Evolutionary conservation across 164 flowering plant genomes (phyloP).

Genomic region (Aristolochia californica): DNA sequence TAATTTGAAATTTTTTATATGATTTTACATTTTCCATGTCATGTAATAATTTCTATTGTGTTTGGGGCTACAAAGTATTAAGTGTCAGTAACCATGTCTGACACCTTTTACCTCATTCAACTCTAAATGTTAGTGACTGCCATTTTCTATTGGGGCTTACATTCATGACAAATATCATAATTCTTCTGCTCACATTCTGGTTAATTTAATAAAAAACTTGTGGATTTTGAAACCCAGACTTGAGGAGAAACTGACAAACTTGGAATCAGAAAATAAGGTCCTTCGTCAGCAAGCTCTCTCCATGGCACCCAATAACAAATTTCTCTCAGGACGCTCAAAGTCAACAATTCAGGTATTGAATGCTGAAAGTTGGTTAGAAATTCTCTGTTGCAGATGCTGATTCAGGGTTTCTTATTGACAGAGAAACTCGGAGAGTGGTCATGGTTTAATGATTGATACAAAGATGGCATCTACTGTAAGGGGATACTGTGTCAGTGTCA

Average conservation of each 20-base stretch:
- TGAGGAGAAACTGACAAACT: conserved; percentile 82
- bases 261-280: conserved; percentile 95
- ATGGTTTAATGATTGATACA: conserved; percentile 23
- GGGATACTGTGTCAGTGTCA: background rate
- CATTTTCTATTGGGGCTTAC: too few relatives aligned
- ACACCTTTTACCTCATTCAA: too few relatives aligned
- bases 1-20: too few relatives aligned
- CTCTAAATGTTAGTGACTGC: too few relatives aligned
- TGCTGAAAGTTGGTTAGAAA: background rate
- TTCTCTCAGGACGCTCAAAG: conserved; percentile 72
- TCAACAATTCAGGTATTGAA: conserved; percentile 71
- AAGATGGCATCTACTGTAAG: conserved; percentile 46
- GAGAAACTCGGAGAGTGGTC: conserved; percentile 59
- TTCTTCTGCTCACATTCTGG: too few relatives aligned
- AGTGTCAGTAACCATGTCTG: too few relatives aligned
- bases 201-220: too few relatives aligned
- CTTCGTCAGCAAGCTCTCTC: conserved; percentile 93
- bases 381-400: too few relatives aligned
- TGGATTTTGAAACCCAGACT: conserved; percentile 33
- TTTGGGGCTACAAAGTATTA: too few relatives aligned
- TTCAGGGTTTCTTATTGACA: conserved; percentile 15
- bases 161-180: too few relatives aligned
- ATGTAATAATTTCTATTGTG: too few relatives aligned
- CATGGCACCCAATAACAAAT: conserved; percentile 70
- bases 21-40: too few relatives aligned